phyloP scores from a whole-genome alignment of 2,329 filamentous ascomycete genomes.

The Apiospora saccharicola region DNA sequence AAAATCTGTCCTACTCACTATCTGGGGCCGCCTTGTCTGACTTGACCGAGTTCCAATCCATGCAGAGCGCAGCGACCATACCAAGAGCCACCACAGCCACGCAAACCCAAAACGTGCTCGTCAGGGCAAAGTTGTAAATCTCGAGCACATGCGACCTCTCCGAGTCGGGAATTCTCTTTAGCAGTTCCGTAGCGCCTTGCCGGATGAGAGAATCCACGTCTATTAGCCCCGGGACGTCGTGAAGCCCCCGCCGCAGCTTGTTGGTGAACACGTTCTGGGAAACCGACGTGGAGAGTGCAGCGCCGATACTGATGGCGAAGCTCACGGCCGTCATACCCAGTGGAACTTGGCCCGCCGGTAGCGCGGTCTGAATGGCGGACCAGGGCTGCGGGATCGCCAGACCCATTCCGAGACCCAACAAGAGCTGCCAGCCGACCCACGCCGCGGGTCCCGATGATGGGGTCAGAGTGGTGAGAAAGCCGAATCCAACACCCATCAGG shows the following conservation, averaged over 20 bases:
- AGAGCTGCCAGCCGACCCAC: constrained; percentile 52
- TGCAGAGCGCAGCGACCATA: constrained; percentile 57
- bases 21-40: neutral
- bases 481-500: constrained; percentile 48
- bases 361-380: constrained; percentile 50
- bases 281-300: constrained; percentile 49
- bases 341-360: constrained; percentile 45
- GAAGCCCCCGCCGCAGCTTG: constrained; percentile 45
- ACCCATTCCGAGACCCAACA: constrained; percentile 53
- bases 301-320: constrained; percentile 51
- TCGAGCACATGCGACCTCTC: neutral
- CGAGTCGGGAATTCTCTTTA: constrained; percentile 50
- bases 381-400: constrained; percentile 51
- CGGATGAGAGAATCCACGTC: constrained; percentile 44
- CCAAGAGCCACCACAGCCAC: constrained; percentile 58
- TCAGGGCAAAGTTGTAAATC: constrained; percentile 64
- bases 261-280: constrained; percentile 50
- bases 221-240: constrained; percentile 39
- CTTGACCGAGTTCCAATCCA: constrained; percentile 69
- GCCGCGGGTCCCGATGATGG: constrained; percentile 39
- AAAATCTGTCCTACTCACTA: neutral
- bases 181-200: constrained; percentile 58
- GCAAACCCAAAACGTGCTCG: constrained; percentile 62
- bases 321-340: constrained; percentile 48
- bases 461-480: constrained; percentile 50